Percentiles rank a stretch among this genome's conserved stretches.
These are phyloP conservation scores for Metschnikowia noctiluminum DNA, from an alignment of 805 yeast genomes.

Conservation along the genomic window DNA sequence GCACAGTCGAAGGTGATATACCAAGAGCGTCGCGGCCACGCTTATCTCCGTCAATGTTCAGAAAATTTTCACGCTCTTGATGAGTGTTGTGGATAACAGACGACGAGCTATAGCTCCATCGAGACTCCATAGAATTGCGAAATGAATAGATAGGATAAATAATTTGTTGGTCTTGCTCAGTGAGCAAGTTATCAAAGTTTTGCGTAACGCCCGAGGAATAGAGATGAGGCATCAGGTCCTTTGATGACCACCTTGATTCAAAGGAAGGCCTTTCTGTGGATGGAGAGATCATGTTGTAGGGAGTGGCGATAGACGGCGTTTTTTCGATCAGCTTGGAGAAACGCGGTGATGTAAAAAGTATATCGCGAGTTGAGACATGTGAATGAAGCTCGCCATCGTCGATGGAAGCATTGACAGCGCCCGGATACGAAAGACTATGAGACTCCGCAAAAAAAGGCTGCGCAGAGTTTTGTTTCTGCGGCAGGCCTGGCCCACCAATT, in stretches of 20 bases:
- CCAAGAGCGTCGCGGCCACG: neutral
- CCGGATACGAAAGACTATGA: conserved; percentile 1
- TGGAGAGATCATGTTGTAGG: neutral
- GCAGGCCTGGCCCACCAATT: neutral
- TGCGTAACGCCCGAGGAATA: conserved; percentile 18
- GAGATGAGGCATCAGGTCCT: neutral
- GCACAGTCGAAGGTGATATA: neutral
- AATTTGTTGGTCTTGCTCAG: conserved; percentile 27
- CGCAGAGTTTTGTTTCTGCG: neutral
- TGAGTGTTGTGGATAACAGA: neutral
- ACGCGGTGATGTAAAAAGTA: neutral
- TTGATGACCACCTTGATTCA: neutral
- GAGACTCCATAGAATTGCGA: conserved; percentile 6
- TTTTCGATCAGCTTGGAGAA: neutral
- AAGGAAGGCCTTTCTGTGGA: neutral
- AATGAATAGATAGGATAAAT: conserved; percentile 38
- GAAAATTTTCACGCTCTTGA: neutral
- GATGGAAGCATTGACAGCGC: neutral
- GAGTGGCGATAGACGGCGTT: neutral
- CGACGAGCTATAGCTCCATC: conserved; percentile 1
- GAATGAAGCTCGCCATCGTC: neutral
- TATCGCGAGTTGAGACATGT: neutral
- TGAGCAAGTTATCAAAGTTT: conserved; percentile 33
- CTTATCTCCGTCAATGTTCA: neutral
- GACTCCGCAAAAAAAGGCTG: neutral